These are phyloP conservation scores for Aureobasidium musti DNA, from an alignment of 2,329 filamentous ascomycete genomes.

Conservation along the genomic window DNA sequence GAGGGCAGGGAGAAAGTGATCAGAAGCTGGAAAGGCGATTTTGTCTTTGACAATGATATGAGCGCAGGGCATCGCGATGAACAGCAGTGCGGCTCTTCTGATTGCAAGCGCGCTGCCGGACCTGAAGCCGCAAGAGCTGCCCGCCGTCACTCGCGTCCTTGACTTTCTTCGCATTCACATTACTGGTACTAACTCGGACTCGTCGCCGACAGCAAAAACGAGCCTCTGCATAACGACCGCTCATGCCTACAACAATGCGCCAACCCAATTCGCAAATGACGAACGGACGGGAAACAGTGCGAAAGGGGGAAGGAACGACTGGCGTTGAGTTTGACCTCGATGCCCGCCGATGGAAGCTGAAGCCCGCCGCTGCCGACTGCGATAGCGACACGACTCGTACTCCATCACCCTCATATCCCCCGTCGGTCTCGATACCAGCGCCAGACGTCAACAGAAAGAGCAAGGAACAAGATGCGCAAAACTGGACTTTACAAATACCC, in stretches of 20 bases:
- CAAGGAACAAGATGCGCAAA: not conserved
- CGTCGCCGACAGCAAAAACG: not conserved
- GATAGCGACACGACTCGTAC: not conserved
- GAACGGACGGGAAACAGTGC: too few relatives aligned
- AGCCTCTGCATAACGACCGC: not conserved
- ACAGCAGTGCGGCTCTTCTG: conserved; percentile 39
- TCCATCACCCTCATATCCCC: not conserved
- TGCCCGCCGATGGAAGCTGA: not conserved
- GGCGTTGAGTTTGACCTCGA: not conserved
- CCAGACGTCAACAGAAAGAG: not conserved
- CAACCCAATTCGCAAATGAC: not conserved
- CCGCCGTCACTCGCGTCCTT: not conserved
- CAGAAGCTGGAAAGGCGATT: not conserved
- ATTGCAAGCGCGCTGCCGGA: not conserved
- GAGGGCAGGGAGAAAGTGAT: not conserved
- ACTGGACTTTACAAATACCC: conserved; percentile 1
- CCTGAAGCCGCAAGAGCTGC: not conserved
- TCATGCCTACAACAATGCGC: not conserved
- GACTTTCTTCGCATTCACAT: not conserved
- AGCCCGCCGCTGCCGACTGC: not conserved
- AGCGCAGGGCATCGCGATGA: conserved; percentile 49
- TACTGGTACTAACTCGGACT: not conserved
- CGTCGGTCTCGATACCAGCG: not conserved
- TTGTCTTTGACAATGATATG: not conserved
- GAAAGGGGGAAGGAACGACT: not conserved